These are phyloP conservation scores for Phanerochaete sordida DNA, from an alignment of 768 basidiomycete genomes.

Conservation along the genomic window DNA sequence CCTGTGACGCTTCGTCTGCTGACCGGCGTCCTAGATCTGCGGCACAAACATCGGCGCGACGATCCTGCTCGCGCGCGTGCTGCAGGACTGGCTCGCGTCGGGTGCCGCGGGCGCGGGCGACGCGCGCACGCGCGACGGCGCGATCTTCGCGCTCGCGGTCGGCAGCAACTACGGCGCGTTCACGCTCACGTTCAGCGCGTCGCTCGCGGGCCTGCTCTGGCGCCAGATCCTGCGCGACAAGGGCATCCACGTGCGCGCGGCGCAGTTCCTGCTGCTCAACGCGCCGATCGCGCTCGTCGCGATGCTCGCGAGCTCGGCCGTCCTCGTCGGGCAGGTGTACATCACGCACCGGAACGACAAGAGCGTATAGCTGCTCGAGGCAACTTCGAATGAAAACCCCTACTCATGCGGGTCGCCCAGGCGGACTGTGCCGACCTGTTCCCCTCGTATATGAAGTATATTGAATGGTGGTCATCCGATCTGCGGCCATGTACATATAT, in stretches of 20 bases:
- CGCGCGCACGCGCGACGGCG: conserved; percentile 19
- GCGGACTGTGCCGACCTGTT: neutral
- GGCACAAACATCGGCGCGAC: conserved; percentile 93
- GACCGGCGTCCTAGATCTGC: conserved; percentile 37
- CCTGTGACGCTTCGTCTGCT: neutral
- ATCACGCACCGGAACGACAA: conserved; percentile 28
- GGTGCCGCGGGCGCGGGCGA: conserved; percentile 8
- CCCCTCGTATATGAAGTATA: neutral
- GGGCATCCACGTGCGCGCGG: conserved; percentile 55
- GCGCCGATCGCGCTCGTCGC: conserved; percentile 66
- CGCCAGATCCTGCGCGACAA: conserved; percentile 69
- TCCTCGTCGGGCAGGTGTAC: conserved; percentile 73
- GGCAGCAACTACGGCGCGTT: conserved; percentile 91
- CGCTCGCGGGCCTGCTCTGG: conserved; percentile 89
- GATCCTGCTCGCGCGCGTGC: conserved; percentile 81
- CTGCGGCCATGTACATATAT: neutral
- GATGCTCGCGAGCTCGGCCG: conserved; percentile 56
- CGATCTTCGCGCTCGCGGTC: conserved; percentile 63
- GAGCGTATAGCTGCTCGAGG: neutral
- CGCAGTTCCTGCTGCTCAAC: conserved; percentile 74
- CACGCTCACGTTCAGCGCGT: conserved; percentile 84
- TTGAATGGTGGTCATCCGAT: neutral
- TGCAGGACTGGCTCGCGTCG: conserved; percentile 40
- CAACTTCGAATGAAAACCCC: neutral
- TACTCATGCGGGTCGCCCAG: neutral